Base-by-base conservation (phyloP, 768 basidiomycete species). In the Termitomyces sp. region DNA sequence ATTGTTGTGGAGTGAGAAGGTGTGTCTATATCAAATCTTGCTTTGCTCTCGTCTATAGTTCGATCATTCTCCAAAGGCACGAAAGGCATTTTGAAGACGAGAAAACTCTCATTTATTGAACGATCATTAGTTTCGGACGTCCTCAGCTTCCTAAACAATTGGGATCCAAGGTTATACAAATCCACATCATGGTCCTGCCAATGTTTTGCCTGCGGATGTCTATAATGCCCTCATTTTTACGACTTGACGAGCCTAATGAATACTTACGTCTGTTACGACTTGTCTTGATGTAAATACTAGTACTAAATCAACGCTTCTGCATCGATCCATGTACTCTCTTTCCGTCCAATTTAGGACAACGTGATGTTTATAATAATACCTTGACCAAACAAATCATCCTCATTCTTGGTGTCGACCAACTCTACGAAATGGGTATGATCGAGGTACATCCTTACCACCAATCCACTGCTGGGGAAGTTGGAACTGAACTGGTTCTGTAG, bases 1-100 rank as follows among this genome's bases (percentile, higher is more conserved):
- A 82, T 56, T 89, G 88, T 59, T 86, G 85, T 69, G 88, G 88
- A 6, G 80, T 86, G n/a, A 69, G 79, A 58, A 74, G 66, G 79
- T 77, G 57, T 58, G 70, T 67, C 51, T 20, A 40, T 45, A 20
- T 34, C 34, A 55, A 46, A 53, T 40, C 32, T 20, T 32, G 22
- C 40, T 8, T 44, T 22, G 13, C 18, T 48, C n/a, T 43, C 18
- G 24, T 45, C 22, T 18, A 42, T 10, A 46, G 26, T 13, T 6
- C 20, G 14, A 45, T 30, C 36, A 18, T 26, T 1, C 5, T 44
- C 26, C 40, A 5, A 56, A n/a, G n/a, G n/a, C n/a, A n/a, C 7
- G 3, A 7, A 30, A 56, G 55, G 27, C 26, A 39, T 3, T 3
- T 9, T 10, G 22, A 47, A 18, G 24, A 56, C 26, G 14, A 37